Evolutionary conservation across 257 asterid species (phyloP).

Genomic region (Solanum chmielewskii): DNA sequence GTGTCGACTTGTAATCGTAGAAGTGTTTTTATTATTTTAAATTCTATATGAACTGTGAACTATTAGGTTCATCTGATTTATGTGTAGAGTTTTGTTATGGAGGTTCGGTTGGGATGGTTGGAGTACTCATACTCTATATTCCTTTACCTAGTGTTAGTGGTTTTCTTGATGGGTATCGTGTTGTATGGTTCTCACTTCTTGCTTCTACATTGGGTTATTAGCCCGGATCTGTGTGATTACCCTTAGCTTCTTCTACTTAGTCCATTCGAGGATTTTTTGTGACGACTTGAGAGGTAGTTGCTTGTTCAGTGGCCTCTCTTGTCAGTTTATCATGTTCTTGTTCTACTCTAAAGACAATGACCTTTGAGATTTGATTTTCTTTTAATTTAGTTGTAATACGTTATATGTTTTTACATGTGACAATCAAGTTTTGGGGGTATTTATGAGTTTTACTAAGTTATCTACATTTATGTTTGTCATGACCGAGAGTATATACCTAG

Average conservation of each 20-base stretch:
- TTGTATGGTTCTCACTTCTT: background rate
- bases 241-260: background rate
- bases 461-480: background rate
- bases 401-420: background rate
- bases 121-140: background rate
- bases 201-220: background rate
- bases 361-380: background rate
- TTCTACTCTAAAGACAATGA: background rate
- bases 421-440: background rate
- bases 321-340: background rate
- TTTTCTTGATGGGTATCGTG: background rate
- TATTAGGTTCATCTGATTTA: too few species aligned
- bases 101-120: background rate
- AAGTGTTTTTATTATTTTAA: background rate
- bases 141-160: background rate
- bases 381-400: background rate
- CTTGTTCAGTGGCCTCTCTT: background rate
- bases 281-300: background rate
- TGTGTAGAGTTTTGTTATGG: background rate
- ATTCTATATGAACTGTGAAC: too few species aligned
- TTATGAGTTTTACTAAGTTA: background rate
- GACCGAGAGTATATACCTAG: background rate
- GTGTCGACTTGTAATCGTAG: background rate
- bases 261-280: background rate
- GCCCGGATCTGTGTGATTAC: background rate